Base-by-base conservation (phyloP, 208 protist species). In the Eutreptiella sp. region DNA sequence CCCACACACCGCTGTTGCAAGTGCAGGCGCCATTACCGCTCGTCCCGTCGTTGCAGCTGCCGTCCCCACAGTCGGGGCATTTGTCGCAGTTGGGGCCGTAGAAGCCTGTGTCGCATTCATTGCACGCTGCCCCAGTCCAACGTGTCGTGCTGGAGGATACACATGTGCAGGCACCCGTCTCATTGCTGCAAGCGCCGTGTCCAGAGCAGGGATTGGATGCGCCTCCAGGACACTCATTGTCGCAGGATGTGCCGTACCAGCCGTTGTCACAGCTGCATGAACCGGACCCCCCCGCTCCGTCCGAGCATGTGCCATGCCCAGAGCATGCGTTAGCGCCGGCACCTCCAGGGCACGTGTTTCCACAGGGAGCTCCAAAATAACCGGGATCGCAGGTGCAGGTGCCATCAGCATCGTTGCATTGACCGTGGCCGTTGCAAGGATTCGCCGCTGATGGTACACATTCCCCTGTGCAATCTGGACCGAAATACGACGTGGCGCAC, bases 391-490 rank as follows among this genome's bases (percentile, higher is more conserved):
- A 64, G 7, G 5, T n/a, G 16, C 9, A 7, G 23, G 16, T 41
- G 36, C 36, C 36, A 41, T 41, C 53, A 32, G 9, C 50, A 35
- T 7, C 36, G 16, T 19, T 16, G 36, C 24, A 7, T 31, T 63
- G 4, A 7, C 48, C 50, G 63, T 14, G 24, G 24, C 9, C 50
- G 31, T 7, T 21, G 7, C n/a, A 57, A 14, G n/a, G 50, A 14
- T 11, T 57, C 58, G 11, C 16, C n/a, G 43, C 23, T 29, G 53
- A 43, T 63, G 5, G 50, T 62, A 21, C 58, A 64, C 61, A 67
- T 26, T 11, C 43, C 7, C 5, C 33, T 9, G 27, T 58, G 26
- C 61, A 67, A 31, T 57, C 61, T 14, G 24, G 5, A 9, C 61
- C 57, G 14, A 53, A 9, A 9, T 61, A 67, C 5, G 27, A 7